These are phyloP conservation scores for Gnomoniopsis sp. DNA, from an alignment of 2,329 filamentous ascomycete genomes.

Conservation along the genomic window DNA sequence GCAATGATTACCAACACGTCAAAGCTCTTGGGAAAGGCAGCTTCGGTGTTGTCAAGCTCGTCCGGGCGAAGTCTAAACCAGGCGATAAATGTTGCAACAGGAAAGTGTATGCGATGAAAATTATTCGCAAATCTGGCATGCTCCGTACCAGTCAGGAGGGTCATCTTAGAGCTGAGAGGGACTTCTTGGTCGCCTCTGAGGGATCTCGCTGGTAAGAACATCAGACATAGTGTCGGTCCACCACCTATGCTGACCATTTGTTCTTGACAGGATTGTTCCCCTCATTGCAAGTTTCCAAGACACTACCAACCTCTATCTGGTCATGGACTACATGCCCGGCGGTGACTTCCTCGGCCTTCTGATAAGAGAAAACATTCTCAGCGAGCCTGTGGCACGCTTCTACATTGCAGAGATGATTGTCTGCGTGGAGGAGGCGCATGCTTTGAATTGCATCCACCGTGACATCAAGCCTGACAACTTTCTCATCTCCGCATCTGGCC, in stretches of 20 bases:
- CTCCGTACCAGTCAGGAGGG: slow-evolving; percentile 87
- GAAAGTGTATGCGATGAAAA: slow-evolving; percentile 91
- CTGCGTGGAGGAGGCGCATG: slow-evolving; percentile 89
- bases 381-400: slow-evolving; percentile 75
- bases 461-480: slow-evolving; percentile 99
- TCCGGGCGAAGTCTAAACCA: slow-evolving; percentile 58
- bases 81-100: slow-evolving; percentile 32
- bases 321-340: slow-evolving; percentile 98
- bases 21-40: slow-evolving; percentile 88
- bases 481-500: slow-evolving; percentile 80
- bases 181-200: slow-evolving; percentile 85
- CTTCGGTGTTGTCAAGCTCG: slow-evolving; percentile 87
- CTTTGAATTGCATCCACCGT: slow-evolving; percentile 85
- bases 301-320: slow-evolving; percentile 75
- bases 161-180: slow-evolving; percentile 84
- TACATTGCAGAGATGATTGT: slow-evolving; percentile 96
- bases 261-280: slow-evolving; percentile 70
- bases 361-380: slow-evolving; percentile 78
- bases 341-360: slow-evolving; percentile 89
- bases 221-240: not conserved
- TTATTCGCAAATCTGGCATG: slow-evolving; percentile 93
- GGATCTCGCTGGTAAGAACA: slow-evolving; percentile 69
- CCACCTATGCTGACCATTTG: slow-evolving; percentile 11
- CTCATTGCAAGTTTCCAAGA: slow-evolving; percentile 90
- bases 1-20: slow-evolving; percentile 72